phyloP scores from a whole-genome alignment of 768 basidiomycete species.

The Lactarius pseudohatsudake region DNA sequence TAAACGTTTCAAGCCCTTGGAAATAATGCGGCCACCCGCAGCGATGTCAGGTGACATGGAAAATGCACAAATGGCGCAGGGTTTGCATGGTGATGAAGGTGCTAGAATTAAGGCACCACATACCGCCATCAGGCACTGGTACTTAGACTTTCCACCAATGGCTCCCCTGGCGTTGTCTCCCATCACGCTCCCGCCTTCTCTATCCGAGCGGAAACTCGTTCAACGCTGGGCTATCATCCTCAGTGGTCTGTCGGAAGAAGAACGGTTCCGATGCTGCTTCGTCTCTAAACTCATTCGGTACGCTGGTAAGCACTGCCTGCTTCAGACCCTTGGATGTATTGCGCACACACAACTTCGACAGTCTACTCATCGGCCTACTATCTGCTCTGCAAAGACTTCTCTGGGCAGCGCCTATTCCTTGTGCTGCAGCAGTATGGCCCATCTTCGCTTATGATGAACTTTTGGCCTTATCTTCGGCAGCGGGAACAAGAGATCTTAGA shows the following conservation, averaged over 20 bases:
- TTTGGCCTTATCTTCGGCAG: slow-evolving; percentile 69
- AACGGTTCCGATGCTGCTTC: slow-evolving; percentile 46
- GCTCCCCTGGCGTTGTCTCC: slow-evolving; percentile 35
- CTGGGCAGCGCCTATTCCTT: slow-evolving; percentile 48
- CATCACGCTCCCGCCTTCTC: slow-evolving; percentile 57
- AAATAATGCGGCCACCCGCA: neutral
- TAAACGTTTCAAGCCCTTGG: slow-evolving; percentile 21
- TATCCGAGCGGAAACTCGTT: slow-evolving; percentile 58
- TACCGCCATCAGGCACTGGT: slow-evolving; percentile 28
- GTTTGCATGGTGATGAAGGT: neutral
- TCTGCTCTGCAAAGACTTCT: slow-evolving; percentile 47
- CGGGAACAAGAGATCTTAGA: slow-evolving; percentile 46
- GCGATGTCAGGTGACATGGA: neutral
- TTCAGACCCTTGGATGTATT: neutral
- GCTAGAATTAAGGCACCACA: neutral
- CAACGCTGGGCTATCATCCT: slow-evolving; percentile 53
- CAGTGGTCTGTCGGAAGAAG: slow-evolving; percentile 45
- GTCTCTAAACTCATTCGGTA: slow-evolving; percentile 65
- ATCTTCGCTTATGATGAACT: slow-evolving; percentile 50
- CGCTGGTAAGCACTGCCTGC: slow-evolving; percentile 46
- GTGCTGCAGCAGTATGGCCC: slow-evolving; percentile 39
- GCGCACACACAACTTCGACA: slow-evolving; percentile 33
- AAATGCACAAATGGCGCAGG: neutral
- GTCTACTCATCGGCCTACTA: slow-evolving; percentile 62
- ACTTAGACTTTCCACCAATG: slow-evolving; percentile 41